These are phyloP conservation scores for Kodamaea ohmeri DNA, from an alignment of 1,139 yeast species.

Conservation along the genomic window DNA sequence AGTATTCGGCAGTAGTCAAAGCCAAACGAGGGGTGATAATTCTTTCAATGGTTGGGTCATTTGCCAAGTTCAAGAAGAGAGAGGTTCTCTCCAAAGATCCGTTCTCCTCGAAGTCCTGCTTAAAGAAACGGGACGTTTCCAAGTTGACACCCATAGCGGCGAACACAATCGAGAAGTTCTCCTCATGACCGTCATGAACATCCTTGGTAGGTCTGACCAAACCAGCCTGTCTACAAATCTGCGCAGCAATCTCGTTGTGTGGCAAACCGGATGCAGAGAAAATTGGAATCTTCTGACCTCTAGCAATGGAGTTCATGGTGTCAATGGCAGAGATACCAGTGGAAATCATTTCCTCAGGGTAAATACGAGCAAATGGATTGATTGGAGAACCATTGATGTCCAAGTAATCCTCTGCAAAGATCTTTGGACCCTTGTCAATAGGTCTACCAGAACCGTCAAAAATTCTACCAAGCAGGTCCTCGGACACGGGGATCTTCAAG, in stretches of 20 bases:
- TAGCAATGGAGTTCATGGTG: constrained; percentile 98
- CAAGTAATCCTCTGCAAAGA: constrained; percentile 95
- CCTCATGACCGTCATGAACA: constrained; percentile 99
- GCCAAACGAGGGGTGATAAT: constrained; percentile 99
- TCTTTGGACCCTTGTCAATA: constrained; percentile 96
- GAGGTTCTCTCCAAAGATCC: constrained; percentile 98
- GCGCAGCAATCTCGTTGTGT: constrained; percentile 99
- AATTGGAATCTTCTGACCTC: constrained; percentile 99
- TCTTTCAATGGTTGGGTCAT: constrained; percentile 99
- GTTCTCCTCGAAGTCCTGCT: constrained; percentile 98
- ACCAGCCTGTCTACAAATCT: constrained; percentile 99
- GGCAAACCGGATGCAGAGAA: constrained; percentile 99
- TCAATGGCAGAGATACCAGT: constrained; percentile 98
- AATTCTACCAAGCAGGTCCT: constrained; percentile 95
- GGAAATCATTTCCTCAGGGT: constrained; percentile 99
- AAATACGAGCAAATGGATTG: constrained; percentile 95
- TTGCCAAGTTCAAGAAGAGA: constrained; percentile 92
- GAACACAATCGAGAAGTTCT: constrained; percentile 95
- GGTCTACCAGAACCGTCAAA: constrained; percentile 99
- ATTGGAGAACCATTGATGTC: constrained; percentile 99
- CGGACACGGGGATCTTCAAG: constrained; percentile 91
- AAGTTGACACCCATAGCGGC: constrained; percentile 98
- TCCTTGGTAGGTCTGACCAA: constrained; percentile 98
- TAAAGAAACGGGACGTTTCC: constrained; percentile 90
- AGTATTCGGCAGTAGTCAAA: constrained; percentile 94